Conservation (phyloP, 2,329 filamentous ascomycete genomes). For the Pseudogymnoascus pannorum region DNA sequence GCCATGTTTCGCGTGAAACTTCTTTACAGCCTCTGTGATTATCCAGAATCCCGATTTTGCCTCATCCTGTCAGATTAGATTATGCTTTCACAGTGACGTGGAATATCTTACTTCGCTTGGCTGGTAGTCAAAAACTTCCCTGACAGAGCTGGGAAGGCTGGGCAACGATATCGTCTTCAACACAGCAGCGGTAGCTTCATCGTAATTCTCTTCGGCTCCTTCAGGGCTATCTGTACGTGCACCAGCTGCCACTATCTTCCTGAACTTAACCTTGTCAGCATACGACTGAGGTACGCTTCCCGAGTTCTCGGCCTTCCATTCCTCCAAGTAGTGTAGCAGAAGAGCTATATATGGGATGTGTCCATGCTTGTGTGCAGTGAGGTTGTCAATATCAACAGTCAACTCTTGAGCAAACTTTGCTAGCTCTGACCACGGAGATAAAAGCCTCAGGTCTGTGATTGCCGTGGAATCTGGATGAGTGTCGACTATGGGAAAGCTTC, state of each 20-base stretch:
- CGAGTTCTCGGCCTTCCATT: conserved; percentile 68
- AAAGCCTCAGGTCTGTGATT: conserved; percentile 74
- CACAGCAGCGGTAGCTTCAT: conserved; percentile 82
- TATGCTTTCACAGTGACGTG: not conserved
- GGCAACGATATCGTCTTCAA: conserved; percentile 74
- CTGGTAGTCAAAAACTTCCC: conserved; percentile 69
- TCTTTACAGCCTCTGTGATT: conserved; percentile 70
- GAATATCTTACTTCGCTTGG: conserved; percentile 38
- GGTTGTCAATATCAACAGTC: conserved; percentile 59
- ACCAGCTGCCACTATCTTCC: conserved; percentile 58
- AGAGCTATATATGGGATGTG: conserved; percentile 85
- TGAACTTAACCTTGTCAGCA: conserved; percentile 79
- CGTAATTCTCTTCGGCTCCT: conserved; percentile 93
- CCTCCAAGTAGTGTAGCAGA: conserved; percentile 70
- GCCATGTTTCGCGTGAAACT: conserved; percentile 66
- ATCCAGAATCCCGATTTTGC: conserved; percentile 69
- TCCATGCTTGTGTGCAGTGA: conserved; percentile 77
- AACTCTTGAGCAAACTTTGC: conserved; percentile 57
- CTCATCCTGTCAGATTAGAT: conserved; percentile 35
- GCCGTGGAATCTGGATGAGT: conserved; percentile 87
- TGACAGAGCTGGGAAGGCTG: conserved; percentile 60
- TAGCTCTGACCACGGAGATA: conserved; percentile 82
- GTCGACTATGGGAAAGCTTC: conserved; percentile 86
- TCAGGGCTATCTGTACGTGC: conserved; percentile 68
- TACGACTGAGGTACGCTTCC: conserved; percentile 66